Base-by-base conservation (phyloP, 805 yeast genomes). In the Saccharomycopsis fermentans region DNA sequence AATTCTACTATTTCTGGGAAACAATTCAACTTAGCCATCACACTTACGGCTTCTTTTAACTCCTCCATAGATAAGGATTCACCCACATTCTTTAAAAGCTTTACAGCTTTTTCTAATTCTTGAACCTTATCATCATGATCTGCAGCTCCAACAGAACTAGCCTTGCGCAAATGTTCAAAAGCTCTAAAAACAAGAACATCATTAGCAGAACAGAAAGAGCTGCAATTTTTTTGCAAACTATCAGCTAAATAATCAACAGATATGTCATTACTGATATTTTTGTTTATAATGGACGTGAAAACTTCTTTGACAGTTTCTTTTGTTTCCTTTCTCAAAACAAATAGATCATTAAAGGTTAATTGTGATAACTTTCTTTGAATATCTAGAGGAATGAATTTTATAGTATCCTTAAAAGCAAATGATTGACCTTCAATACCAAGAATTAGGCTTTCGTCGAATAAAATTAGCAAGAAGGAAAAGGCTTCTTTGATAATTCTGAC, bases 171-270 rank as follows among this genome's bases (percentile, higher is more conserved):
- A 69, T 87, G 90, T 69, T 94, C 99, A 65, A 90, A 83, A 0
- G 97, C 98, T 70, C 92, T 87, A 76, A 91, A 94, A 14, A 94
- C 88, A 60, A 90, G 78, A 29, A 94, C 97, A 71, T 94, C 99
- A 64, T 87, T 89, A 16, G 96, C 82, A 0, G 97, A 89, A 67
- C 98, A 94, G 71, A 90, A 94, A 0, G 96, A 83, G 1, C 96
- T 96, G 75, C 99, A 94, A 60, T 92, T 84, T 57, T 89, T 95
- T 71, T 94, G 96, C 55, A 94, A 74, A 1, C 91, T 83, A 37
- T 84, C 83, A 0, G 97, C 96, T 55, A 92, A 88, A 59, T 86
- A 77, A 68, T 92, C 98, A 52, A 94, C 92, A 0, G 96, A 87
- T 3, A 89, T 92, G n/a, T 99, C 98, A 63, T 87, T 82, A 40